Evolutionary conservation across 768 basidiomycete genomes (phyloP), one percentile per base, ranked within the genome.

Genomic region (Leccinellum albellum): DNA sequence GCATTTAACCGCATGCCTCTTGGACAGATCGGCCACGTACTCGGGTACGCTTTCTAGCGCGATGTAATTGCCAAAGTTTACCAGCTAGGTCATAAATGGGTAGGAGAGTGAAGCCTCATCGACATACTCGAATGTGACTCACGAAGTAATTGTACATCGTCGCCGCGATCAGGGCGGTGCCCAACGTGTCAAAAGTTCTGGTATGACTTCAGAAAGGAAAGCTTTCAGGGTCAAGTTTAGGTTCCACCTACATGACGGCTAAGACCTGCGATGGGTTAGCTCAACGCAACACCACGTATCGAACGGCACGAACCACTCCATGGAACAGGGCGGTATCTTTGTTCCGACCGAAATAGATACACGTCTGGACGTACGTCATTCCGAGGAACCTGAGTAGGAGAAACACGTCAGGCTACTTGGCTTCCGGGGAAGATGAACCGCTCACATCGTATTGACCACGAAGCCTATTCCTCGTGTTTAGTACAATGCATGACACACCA

Each of bases 361-460:
- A 49, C 21, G 50, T 51, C 51, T 55, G 53, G 12, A 65, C 26
- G 21, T 54, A 54, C 6, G 55, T 52, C 21, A 20, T 42, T 8
- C 61, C 54, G 14, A 57, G 55, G 26, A 60, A 37, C 55, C 53
- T 61, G 40, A 3, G 17, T 9, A 31, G 20, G 32, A 54, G 28
- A 42, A 17, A 21, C 9, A 3, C 9, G 29, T 58, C 44, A 24
- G 12, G 13, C 14, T 24, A 44, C 13, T 20, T 5, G 2, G 26
- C n/a, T 23, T 17, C 17, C 24, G 26, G 5, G 17, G 17, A 49
- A 21, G 48, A 31, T 31, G 9, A 20, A 17, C n/a, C 21, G 29
- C 57, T 31, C 35, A 61, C 54, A 49, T 55, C 10, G 60, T 61
- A 24, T 47, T 10, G n/a, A 52, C 24, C 31, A 59, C 57, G 23